phyloP scores from a whole-genome alignment of 108 stramenopile genomes.

The Cyclotella cryptica region DNA sequence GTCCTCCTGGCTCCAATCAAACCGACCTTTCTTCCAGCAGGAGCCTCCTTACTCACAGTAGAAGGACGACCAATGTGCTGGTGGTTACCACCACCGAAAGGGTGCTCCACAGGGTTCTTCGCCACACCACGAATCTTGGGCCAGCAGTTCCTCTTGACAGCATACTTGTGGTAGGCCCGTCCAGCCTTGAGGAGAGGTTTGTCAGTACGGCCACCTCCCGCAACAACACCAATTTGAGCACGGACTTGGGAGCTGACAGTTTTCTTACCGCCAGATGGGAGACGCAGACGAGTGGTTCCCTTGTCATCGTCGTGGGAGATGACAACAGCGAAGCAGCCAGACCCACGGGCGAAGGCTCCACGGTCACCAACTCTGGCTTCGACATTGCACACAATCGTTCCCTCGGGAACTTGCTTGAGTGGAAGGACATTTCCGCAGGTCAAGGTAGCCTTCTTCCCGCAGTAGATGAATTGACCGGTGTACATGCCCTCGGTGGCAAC shows the following conservation, averaged over 20 bases:
- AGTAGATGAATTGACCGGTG: slow-evolving; percentile 99
- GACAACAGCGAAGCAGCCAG: slow-evolving; percentile 98
- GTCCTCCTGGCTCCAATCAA: slow-evolving; percentile 99
- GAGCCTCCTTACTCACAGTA: slow-evolving; percentile 85
- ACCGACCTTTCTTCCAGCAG: slow-evolving; percentile 99
- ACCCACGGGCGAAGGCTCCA: slow-evolving; percentile 95
- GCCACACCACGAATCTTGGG: slow-evolving; percentile 99
- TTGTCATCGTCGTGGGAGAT: slow-evolving; percentile 99
- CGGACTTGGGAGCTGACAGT: slow-evolving; percentile 92
- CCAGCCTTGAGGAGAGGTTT: slow-evolving; percentile 99
- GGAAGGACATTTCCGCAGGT: slow-evolving; percentile 98
- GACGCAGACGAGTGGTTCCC: slow-evolving; percentile 97
- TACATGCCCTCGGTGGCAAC: slow-evolving; percentile 99
- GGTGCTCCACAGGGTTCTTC: slow-evolving; percentile 99
- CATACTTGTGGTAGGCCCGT: slow-evolving; percentile 99
- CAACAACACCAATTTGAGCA: slow-evolving; percentile 98
- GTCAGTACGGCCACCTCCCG: slow-evolving; percentile 99
- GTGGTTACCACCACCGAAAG: slow-evolving; percentile 99
- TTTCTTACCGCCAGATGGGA: slow-evolving; percentile 99
- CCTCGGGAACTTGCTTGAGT: slow-evolving; percentile 94
- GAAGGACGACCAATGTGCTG: slow-evolving; percentile 99
- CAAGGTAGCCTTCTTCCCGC: slow-evolving; percentile 98
- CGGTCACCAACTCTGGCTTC: slow-evolving; percentile 96
- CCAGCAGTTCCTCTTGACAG: slow-evolving; percentile 99
- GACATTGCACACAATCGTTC: slow-evolving; percentile 99